Base-by-base conservation (phyloP, 768 basidiomycete species). In the Boletus sp. region DNA sequence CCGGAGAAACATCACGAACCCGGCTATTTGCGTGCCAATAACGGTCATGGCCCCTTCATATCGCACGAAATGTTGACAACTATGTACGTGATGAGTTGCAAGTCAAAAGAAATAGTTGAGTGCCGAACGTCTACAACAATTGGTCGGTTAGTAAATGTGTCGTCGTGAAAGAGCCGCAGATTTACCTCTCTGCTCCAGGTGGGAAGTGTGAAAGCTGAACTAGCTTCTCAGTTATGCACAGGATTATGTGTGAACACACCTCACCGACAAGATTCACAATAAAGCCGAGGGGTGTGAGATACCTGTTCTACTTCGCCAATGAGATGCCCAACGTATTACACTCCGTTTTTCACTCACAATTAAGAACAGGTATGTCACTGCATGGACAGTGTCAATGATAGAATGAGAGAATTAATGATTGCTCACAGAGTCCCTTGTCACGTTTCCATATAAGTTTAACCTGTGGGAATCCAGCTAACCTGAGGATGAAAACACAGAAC, bases 261-360 rank as follows among this genome's bases (percentile, higher is more conserved):
- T 62, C 47, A 66, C 64, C 80, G 9, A 68, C 58, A 0, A 84
- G 61, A 54, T 85, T 84, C 42, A 85, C 64, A 17, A 84, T 77
- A 62, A 87, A 86, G 1, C 80, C 82, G 3, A 85, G 68, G 0
- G 84, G 84, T 0, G 81, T 84, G 19, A 85, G 67, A 60, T 87
- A 87, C 25, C 84, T 79, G 59, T 85, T 86, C 83, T 86, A 48
- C 39, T 33, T 37, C 14, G 5, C 35, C 8, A 1, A n/a, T 56
- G 43, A 49, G 33, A 45, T 21, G 7, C 7, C 9, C 15, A 35
- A 53, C 7, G 30, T 33, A 21, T 32, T 10, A 43, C 38, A 33
- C 5, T 14, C 17, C 4, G 17, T 21, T 39, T 38, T 40, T 8
- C 2, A 55, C 74, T 45, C 59, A 76, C 76, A 33, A 77, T 21